phyloP scores from a whole-genome alignment of 2,329 filamentous ascomycete species.

The Harringtonia aguacate region DNA sequence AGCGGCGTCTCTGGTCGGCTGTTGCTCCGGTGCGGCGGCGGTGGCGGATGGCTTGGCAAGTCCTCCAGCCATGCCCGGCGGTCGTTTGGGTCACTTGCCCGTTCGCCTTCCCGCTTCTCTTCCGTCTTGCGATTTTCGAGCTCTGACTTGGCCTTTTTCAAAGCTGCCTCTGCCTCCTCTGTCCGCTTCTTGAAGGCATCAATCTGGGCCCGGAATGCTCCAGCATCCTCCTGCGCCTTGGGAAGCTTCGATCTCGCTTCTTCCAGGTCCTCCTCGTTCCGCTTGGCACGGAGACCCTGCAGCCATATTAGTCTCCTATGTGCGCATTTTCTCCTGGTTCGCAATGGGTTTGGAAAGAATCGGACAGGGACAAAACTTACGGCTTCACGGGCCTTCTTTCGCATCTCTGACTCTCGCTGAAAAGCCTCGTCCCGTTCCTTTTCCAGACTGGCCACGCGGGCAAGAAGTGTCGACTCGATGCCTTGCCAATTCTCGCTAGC shows the following conservation, averaged over 20 bases:
- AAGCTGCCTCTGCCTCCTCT: constrained; percentile 53
- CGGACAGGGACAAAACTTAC: constrained; percentile 36
- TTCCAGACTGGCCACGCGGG: constrained; percentile 67
- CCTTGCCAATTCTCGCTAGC: constrained; percentile 97
- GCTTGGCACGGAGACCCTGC: constrained; percentile 53
- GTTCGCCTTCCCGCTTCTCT: constrained; percentile 9
- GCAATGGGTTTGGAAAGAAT: not conserved
- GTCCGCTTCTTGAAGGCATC: constrained; percentile 54
- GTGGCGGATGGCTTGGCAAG: constrained; percentile 21
- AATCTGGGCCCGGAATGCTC: constrained; percentile 46
- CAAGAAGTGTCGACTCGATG: constrained; percentile 77
- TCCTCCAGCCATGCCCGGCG: constrained; percentile 44
- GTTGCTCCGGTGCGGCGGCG: constrained; percentile 22
- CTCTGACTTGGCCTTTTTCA: constrained; percentile 42
- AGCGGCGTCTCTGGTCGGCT: constrained; percentile 46
- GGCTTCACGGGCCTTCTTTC: constrained; percentile 80
- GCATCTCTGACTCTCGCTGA: constrained; percentile 73
- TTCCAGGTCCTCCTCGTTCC: constrained; percentile 76
- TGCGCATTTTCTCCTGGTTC: too few relatives aligned
- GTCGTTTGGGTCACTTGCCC: constrained; percentile 20
- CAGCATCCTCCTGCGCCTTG: constrained; percentile 53
- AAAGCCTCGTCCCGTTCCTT: constrained; percentile 83
- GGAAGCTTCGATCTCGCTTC: constrained; percentile 52
- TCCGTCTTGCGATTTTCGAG: constrained; percentile 37
- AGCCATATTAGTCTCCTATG: not conserved